phyloP scores from a whole-genome alignment of 179 eudicot genomes.

The Camellia oleifera region DNA sequence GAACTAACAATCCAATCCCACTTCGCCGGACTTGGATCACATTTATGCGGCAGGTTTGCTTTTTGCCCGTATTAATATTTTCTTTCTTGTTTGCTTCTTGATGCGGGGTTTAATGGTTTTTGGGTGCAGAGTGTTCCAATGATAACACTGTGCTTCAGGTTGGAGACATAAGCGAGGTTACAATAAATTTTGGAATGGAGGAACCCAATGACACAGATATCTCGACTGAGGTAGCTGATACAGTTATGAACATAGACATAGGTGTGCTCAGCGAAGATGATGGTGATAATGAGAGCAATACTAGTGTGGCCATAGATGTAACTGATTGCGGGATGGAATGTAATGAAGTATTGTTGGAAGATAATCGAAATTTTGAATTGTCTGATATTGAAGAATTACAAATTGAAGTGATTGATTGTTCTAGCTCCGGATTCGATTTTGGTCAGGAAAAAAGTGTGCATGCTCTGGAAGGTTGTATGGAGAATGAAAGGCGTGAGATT shows the following conservation, averaged over 20 bases:
- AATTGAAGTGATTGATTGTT: background rate
- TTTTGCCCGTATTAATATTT: too few species aligned
- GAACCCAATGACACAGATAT: conserved; percentile 1
- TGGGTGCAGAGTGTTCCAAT: conserved; percentile 42
- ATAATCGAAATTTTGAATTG: conserved; percentile 1
- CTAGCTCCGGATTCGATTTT: background rate
- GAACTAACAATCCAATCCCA: too few species aligned
- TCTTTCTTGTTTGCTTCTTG: background rate
- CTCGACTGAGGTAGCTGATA: too few species aligned
- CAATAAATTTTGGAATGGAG: conserved; percentile 16
- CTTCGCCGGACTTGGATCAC: too few species aligned
- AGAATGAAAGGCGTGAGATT: conserved; percentile 11
- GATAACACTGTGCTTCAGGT: conserved; percentile 57
- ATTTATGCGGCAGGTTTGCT: too few species aligned
- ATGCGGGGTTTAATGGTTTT: background rate
- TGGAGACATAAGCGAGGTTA: conserved; percentile 43
- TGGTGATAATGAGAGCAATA: too few species aligned
- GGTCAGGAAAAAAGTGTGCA: conserved; percentile 5
- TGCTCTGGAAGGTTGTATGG: conserved; percentile 9
- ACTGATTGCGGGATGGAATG: background rate
- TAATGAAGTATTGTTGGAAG: conserved; percentile 10
- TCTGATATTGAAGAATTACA: background rate
- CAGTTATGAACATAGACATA: too few species aligned
- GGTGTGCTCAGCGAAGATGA: too few species aligned
- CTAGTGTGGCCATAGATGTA: background rate